Evolutionary conservation across 2,329 filamentous ascomycete genomes (phyloP), one percentile per base, ranked within the genome.

Genomic region (Colletotrichum sp.): DNA sequence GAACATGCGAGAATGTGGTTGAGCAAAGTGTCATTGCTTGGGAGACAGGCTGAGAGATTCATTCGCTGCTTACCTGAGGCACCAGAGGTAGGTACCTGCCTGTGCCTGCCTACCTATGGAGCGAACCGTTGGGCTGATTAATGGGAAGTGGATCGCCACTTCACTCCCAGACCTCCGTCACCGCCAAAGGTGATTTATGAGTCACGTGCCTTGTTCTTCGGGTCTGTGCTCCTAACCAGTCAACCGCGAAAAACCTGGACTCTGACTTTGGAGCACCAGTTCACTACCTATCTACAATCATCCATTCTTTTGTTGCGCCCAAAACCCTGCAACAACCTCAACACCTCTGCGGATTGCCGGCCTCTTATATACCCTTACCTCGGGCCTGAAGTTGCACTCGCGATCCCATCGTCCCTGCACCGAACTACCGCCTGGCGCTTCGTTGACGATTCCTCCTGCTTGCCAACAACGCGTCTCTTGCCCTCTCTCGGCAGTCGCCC

Each of bases 231-330:
- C 44, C 30, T 44, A 26, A 10, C 49, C 49, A 57, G 24, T 57
- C 49, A 55, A 59, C 28, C 65, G 28, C 10, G n/a, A 24, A 57
- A 72, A 30, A 52, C 44, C 44, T 52, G 44, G n/a, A 52, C 44
- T 52, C 6, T 52, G 44, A 24, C n/a, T 52, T 24, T 52, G 44
- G 44, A 52, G 44, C 44, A 52, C 55, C 26, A 16, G 32, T 24
- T 32, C 26, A 34, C 64, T 44, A 66, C 49, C 64, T 63, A 55
- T 72, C 32, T 66, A n/a, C 63, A 75, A 52, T 39, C 68, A 75
- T 68, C 49, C 69, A 68, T 76, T 75, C 55, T 72, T 72, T 67
- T 62, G 63, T 67, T 72, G 72, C 62, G 52, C 24, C 55, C 57
- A 63, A 57, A 39, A 28, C 49, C 68, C 32, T 57, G 34, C 69